Evolutionary conservation across 192 early-diverging fungal species (phyloP), one percentile per base, ranked within the genome.

Genomic region (Geranomyces variabilis): DNA sequence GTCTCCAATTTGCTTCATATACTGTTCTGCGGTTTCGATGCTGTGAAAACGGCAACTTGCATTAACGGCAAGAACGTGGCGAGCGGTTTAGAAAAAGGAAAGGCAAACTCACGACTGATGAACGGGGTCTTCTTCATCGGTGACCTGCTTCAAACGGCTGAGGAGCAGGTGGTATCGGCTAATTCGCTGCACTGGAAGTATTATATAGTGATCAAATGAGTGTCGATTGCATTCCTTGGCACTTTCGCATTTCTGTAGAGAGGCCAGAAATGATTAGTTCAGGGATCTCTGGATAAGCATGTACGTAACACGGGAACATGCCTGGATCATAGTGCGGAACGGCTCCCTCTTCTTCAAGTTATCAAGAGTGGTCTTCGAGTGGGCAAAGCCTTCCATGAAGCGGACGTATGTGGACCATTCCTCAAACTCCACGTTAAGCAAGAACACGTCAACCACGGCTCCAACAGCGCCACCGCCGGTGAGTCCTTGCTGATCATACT

Each of bases 1-100:
- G 26, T 70, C 61, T 22, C 75, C 75, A 47, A 76, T 70, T 44
- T 76, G 67, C 55, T 76, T 76, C 75, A 76, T 76, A 55, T 76
- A 76, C 28, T 70, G 67, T 56, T 76, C 75, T 33, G 75, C 75
- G 0, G 68, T 70, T 57, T 76, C 62, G 24, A 76, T 64, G 1
- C 48, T 68, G 29, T 17, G 24, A 44, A 48, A 66, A 21, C 49
- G 22, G 0, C 49, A 30, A 4, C 45, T 22, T 36, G n/a, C n/a
- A n/a, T 30, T 8, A 1, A 7, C n/a, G n/a, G n/a, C n/a, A n/a
- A 62, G 8, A 13, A n/a, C 28, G n/a, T 21, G n/a, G 6, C 51
- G n/a, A 17, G 19, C 4, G 51, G 6, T 8, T 7, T 15, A 4
- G 29, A 4, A 19, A 30, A 70, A 24, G 24, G 15, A 17, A 26